These are phyloP conservation scores for Colletotrichum abscissum DNA, from an alignment of 2,329 filamentous ascomycete genomes.

Conservation along the genomic window DNA sequence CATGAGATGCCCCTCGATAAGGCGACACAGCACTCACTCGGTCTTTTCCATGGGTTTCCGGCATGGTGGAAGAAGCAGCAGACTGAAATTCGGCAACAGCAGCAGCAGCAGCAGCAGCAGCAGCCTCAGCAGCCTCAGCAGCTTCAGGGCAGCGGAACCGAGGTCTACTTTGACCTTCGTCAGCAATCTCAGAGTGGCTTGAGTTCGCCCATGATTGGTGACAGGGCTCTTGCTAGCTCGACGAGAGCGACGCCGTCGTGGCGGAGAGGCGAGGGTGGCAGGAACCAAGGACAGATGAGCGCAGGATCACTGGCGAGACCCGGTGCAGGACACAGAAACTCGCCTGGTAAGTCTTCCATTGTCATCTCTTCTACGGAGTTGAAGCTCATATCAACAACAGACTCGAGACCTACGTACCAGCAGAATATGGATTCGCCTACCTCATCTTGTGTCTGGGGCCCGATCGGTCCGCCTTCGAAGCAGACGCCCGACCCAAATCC, in stretches of 20 bases:
- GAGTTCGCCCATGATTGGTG: constrained; percentile 3
- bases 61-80: constrained; percentile 69
- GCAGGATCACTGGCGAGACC: constrained; percentile 1
- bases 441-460: constrained; percentile 43
- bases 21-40: constrained; percentile 74
- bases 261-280: constrained; percentile 11
- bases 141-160: background rate
- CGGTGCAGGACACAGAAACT: background rate
- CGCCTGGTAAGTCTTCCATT: background rate
- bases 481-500: constrained; percentile 12
- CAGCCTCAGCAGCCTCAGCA: background rate
- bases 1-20: constrained; percentile 86
- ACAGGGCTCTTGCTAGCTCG: constrained; percentile 7
- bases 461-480: constrained; percentile 43
- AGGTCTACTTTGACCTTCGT: background rate
- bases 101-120: constrained; percentile 1
- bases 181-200: background rate
- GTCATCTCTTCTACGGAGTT: background rate
- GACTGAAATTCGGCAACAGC: constrained; percentile 51
- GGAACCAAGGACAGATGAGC: constrained; percentile 2
- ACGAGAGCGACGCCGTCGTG: constrained; percentile 26
- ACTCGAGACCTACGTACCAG: constrained; percentile 3
- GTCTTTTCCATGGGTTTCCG: constrained; percentile 75
- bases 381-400: background rate
- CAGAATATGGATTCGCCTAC: constrained; percentile 19